Evolutionary conservation across 306 rosid genomes (phyloP), one percentile per base, ranked within the genome.

Genomic region (Fragaria nilgerrensis): DNA sequence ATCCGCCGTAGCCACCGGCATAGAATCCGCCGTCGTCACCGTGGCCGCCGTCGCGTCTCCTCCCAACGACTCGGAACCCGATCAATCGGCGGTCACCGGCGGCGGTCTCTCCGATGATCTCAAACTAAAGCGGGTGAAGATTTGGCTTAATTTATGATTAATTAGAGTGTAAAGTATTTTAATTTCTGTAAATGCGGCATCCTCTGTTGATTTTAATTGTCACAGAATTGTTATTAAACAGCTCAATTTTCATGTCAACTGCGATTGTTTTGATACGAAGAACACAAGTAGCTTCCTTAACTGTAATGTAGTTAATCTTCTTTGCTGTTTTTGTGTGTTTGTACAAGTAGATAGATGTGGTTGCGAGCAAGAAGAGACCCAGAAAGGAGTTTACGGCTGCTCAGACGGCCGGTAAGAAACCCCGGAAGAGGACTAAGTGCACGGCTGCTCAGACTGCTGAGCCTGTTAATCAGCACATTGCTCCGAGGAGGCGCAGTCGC

Each of bases 61-160:
- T 11, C 1, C 16, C 49, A 3, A 45, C 49, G 16, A 45, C 15
- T 45, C 49, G 16, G 90, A 75, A 11, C 90, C 27, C 20, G 91
- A 79, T 81, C 86, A 78, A 16, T 64, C 82, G 7, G 87, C 78
- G 61, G 87, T 62, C 59, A 44, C 81, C 29, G 62, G 13, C 20
- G 85, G 45, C 65, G 87, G 77, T 52, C 89, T 93, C 67, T 73
- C 84, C 47, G 96, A 89, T 56, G 97, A 95, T 84, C 90, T 95
- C 72, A 92, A 92, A 80, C 84, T 77, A 52, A 92, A 80, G 20
- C n/a, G 17, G 55, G 55, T 50, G 52, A 48, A 48, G 15, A 5
- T 48, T 15, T 50, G n/a, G 55, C 17, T 16, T 16, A 49, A 1
- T 16, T 49, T 49, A 2, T 16, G 8, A 16, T 49, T 16, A 16